Evolutionary conservation across 2,329 filamentous ascomycete genomes (phyloP).

Genomic region (Biscogniauxia marginata): DNA sequence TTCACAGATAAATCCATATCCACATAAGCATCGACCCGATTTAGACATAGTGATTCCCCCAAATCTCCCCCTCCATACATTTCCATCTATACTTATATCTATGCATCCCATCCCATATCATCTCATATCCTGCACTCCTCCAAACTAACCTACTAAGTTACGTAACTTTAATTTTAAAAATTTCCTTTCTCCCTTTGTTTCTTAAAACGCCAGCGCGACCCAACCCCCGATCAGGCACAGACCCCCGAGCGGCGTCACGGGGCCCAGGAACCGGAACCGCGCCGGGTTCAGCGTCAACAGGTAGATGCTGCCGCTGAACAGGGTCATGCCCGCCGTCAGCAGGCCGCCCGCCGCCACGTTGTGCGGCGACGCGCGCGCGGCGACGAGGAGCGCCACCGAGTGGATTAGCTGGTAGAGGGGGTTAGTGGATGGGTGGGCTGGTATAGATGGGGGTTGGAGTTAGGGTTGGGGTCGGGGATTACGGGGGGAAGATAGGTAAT

Average conservation of each 20-base stretch:
- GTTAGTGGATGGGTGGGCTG: no score
- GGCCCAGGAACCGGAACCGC: slow-evolving; percentile 58
- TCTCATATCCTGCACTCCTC: no score
- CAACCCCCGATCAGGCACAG: slow-evolving; percentile 65
- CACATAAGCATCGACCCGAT: no score
- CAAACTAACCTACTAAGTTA: no score
- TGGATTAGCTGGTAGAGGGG: slow-evolving; percentile 54
- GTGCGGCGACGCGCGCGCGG: slow-evolving; percentile 49
- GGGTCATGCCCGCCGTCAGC: slow-evolving; percentile 64
- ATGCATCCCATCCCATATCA: no score
- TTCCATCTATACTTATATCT: no score
- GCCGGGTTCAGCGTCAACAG: slow-evolving; percentile 61
- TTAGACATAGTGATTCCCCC: no score
- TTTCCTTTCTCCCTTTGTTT: neutral
- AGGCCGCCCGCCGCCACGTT: slow-evolving; percentile 56
- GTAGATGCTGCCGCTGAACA: slow-evolving; percentile 68
- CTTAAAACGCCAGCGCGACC: slow-evolving; percentile 41
- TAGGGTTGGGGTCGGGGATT: no score
- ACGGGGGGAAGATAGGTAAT: neutral
- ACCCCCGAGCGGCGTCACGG: slow-evolving; percentile 64
- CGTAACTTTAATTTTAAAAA: no score
- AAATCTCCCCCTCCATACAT: no score
- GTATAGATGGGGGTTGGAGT: no score
- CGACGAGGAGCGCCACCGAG: slow-evolving; percentile 58
- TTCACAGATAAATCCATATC: no score